Percentiles rank a stretch among this genome's conserved stretches.
Evolutionary conservation across 1,284 basidiomycete species (phyloP).

Genomic region (Ganoderma lingzhi): DNA sequence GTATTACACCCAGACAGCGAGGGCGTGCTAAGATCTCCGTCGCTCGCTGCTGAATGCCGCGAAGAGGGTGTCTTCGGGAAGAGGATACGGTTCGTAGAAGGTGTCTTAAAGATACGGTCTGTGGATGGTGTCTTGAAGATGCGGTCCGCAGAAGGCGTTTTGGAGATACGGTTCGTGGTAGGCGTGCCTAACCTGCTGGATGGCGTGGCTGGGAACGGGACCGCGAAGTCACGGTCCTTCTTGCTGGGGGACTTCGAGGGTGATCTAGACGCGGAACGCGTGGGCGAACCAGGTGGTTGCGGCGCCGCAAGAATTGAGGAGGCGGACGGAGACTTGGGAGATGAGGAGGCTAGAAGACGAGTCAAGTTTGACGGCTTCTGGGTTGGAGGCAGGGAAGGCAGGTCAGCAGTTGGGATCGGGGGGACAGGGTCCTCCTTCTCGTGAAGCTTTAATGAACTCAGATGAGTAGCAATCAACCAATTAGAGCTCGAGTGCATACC

Average conservation of each 20-base stretch:
- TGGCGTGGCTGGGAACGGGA: conserved; percentile 60
- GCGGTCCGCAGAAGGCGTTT: conserved; percentile 36
- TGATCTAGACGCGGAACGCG: conserved; percentile 42
- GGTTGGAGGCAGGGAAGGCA: conserved; percentile 61
- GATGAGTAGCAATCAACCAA: conserved; percentile 19
- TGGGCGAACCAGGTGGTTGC: conserved; percentile 51
- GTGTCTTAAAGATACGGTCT: conserved; percentile 23
- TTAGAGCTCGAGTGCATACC: conserved; percentile 47
- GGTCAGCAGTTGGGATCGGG: conserved; percentile 66
- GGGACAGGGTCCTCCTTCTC: conserved; percentile 53
- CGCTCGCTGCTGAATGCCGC: conserved; percentile 33
- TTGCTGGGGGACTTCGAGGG: conserved; percentile 56
- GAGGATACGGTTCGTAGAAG: conserved; percentile 50
- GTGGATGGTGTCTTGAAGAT: conserved; percentile 35
- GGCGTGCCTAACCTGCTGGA: conserved; percentile 47
- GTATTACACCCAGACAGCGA: conserved; percentile 39
- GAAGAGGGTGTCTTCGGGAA: conserved; percentile 53
- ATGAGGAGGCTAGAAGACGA: conserved; percentile 71
- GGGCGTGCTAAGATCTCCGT: conserved; percentile 31
- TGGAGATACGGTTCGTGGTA: conserved; percentile 43
- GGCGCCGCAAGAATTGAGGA: conserved; percentile 50
- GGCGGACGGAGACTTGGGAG: conserved; percentile 63
- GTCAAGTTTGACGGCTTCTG: conserved; percentile 74
- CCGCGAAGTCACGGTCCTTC: conserved; percentile 50
- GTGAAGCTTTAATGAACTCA: conserved; percentile 55